phyloP scores from a whole-genome alignment of 345 rosid genomes.

The Erucastrum elatum region DNA sequence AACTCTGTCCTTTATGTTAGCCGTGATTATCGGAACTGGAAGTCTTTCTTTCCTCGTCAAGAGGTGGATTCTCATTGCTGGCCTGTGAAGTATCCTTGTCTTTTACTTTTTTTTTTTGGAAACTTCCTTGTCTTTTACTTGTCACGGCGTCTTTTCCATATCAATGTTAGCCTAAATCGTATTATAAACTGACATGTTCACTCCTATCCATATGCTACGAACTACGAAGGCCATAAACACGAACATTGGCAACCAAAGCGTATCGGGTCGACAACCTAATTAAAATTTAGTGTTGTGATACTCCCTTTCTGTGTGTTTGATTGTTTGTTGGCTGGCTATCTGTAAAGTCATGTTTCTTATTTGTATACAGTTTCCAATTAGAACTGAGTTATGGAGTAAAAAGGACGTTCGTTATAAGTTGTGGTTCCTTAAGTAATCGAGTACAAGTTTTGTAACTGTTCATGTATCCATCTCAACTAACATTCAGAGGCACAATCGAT shows the following conservation, averaged over 20 bases:
- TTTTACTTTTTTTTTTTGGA: too few relatives aligned
- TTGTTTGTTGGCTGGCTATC: not conserved
- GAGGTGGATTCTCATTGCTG: constrained; percentile 18
- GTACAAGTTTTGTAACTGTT: constrained; percentile 4
- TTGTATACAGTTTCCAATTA: not conserved
- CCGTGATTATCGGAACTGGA: constrained; percentile 33
- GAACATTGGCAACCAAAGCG: not conserved
- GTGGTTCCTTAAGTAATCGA: not conserved
- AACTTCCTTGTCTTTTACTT: not conserved
- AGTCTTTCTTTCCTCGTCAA: constrained; percentile 22
- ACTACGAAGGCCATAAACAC: not conserved
- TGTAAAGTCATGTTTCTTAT: not conserved
- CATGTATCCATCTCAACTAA: constrained; percentile 15
- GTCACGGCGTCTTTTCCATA: not conserved
- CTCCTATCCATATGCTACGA: not conserved
- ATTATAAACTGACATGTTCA: not conserved
- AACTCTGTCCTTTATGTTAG: constrained; percentile 15
- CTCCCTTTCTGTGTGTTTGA: not conserved
- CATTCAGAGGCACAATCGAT: constrained; percentile 11
- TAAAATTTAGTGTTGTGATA: not conserved
- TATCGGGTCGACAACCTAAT: not conserved
- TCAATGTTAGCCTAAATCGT: not conserved
- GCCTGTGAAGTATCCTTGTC: not conserved
- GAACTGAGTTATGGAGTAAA: not conserved
- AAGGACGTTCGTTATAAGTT: not conserved